Percentiles rank a stretch among this genome's conserved stretches.
Conservation (phyloP, 2,329 filamentous ascomycete species). For the Verticillium zaregamsianum region DNA sequence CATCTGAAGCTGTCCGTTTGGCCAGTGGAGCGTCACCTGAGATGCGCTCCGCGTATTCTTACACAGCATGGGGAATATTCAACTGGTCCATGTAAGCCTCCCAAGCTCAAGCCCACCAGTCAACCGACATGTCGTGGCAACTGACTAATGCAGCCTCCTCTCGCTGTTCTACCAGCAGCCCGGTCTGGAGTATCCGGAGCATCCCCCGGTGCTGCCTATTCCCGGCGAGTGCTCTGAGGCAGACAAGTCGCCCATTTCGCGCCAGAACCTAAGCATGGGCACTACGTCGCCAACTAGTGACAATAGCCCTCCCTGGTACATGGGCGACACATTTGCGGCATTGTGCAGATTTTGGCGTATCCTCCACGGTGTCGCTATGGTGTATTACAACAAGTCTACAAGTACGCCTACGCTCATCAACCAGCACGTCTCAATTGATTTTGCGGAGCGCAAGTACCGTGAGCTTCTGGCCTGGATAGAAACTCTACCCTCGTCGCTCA, state of each 20-base stretch:
- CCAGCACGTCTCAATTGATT: constrained; percentile 13
- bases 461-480: constrained; percentile 33
- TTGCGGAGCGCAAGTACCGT: constrained; percentile 32
- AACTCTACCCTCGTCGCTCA: constrained; percentile 20
- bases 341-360: constrained; percentile 33
- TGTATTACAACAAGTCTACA: constrained; percentile 16
- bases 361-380: constrained; percentile 23
- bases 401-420: constrained; percentile 3
- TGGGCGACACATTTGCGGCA: constrained; percentile 22
- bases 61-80: constrained; percentile 27
- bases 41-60: constrained; percentile 1
- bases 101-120: background rate
- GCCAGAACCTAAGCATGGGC: too few species aligned
- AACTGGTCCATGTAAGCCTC: constrained; percentile 33
- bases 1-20: background rate
- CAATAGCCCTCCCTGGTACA: constrained; percentile 8
- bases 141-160: constrained; percentile 17
- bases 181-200: constrained; percentile 13
- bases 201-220: constrained; percentile 15
- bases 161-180: constrained; percentile 29
- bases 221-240: constrained; percentile 4
- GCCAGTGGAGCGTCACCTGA: constrained; percentile 12
- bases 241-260: background rate
- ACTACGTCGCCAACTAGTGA: background rate
- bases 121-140: background rate